Evolutionary conservation across 495 filamentous ascomycete species (phyloP), one percentile per base, ranked within the genome.

Genomic region (Lentithecium fluviatile): DNA sequence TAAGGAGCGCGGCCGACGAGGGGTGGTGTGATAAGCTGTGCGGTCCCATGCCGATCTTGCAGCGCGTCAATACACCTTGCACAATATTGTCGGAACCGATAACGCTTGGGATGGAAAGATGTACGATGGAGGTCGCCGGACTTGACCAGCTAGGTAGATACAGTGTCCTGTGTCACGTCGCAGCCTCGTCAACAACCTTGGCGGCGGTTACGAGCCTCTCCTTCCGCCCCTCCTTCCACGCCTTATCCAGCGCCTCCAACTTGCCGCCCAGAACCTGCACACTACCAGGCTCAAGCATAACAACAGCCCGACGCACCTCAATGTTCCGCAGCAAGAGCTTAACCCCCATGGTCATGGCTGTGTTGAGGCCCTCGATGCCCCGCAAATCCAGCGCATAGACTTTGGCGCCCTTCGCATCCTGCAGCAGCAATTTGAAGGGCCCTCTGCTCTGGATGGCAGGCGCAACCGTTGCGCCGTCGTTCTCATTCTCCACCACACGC

Each of bases 191-290:
- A 50, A 26, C 25, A 26, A 36, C 58, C 23, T 52, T 64, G 46
- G 60, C 71, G 37, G 78, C 84, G 51, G 78, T 77, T 70, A 81
- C 82, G 56, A 98, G 71, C 58, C 80, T 79, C 58, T 78, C 80
- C 70, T 96, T 87, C 66, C 90, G 78, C 15, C 82, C 81, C 25
- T 88, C 85, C 55, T 78, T 80, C 91, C 94, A 97, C 32, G 75
- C 75, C 68, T 82, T 83, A 66, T 96, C 88, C 78, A 91, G 78
- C 0, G 69, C 77, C 54, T 96, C 92, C 52, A 97, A 85, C 80
- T 90, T 96, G 0, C 94, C 94, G 1, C 94, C 94, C 15, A 97
- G 72, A 2, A 96, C 63, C 36, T 77, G 79, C 45, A 82, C 83
- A 17, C 67, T 81, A 12, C 66, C 73, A 1, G 89, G 85, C 42